A percentile compares a stretch with the other conserved stretches of the same genome.
Conservation (phyloP, 495 filamentous ascomycete species). For the Tuber microsphaerosporum region DNA sequence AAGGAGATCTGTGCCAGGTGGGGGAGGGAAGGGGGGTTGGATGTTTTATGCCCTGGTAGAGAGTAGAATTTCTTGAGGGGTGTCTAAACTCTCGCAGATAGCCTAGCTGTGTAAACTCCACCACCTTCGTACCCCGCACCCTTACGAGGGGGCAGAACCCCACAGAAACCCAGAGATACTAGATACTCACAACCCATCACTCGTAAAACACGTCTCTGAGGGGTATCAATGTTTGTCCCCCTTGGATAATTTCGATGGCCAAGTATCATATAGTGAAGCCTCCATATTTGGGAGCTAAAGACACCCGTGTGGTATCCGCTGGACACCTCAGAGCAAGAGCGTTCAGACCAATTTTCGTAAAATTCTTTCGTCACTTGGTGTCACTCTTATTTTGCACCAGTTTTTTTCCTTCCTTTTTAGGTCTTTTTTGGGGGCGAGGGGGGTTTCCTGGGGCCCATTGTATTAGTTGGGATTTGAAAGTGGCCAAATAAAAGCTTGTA, state of each 20-base stretch:
- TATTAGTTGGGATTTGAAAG: no score
- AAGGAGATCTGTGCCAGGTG: slow-evolving; percentile 17
- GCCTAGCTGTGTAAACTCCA: neutral
- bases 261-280: neutral
- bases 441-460: no score
- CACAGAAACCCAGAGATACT: neutral
- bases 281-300: neutral
- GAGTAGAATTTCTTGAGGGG: neutral
- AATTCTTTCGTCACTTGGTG: no score
- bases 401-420: no score
- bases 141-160: neutral
- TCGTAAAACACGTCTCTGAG: neutral
- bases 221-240: neutral
- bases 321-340: no score
- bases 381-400: no score
- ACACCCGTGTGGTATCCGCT: no score
- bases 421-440: no score
- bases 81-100: neutral
- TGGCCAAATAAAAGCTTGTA: no score
- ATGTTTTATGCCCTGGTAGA: neutral
- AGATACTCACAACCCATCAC: neutral
- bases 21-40: slow-evolving; percentile 11
- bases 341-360: no score
- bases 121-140: neutral
- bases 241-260: neutral